phyloP scores from a whole-genome alignment of 1,139 yeast species.

The Taiozyma onychis region DNA sequence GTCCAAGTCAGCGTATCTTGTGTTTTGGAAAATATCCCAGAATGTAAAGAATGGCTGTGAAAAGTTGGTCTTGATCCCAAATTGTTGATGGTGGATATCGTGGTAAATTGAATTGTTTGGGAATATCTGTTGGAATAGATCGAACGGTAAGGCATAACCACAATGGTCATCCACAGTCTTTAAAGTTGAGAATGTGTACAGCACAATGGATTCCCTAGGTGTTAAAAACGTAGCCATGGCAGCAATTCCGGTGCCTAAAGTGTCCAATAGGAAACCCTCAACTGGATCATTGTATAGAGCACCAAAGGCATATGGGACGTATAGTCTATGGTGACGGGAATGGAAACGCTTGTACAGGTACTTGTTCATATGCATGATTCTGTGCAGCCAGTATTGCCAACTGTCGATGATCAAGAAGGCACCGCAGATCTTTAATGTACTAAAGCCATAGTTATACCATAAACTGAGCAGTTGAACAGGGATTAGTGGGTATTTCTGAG shows the following conservation, averaged over 20 bases:
- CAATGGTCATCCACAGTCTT: slow-evolving; percentile 98
- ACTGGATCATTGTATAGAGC: slow-evolving; percentile 91
- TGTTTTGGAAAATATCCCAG: slow-evolving; percentile 75
- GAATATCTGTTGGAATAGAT: slow-evolving; percentile 80
- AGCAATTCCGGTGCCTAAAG: slow-evolving; percentile 88
- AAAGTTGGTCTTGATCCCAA: slow-evolving; percentile 90
- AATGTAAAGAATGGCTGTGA: slow-evolving; percentile 96
- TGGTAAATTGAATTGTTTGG: slow-evolving; percentile 96
- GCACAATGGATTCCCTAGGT: slow-evolving; percentile 68
- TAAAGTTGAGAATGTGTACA: slow-evolving; percentile 84
- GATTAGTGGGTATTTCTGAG: slow-evolving; percentile 36
- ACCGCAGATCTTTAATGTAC: slow-evolving; percentile 45
- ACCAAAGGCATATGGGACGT: slow-evolving; percentile 96
- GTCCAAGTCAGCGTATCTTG: slow-evolving; percentile 66
- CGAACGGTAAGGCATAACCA: slow-evolving; percentile 89
- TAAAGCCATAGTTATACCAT: slow-evolving; percentile 54
- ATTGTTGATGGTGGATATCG: slow-evolving; percentile 94
- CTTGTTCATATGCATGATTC: slow-evolving; percentile 81
- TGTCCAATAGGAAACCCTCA: slow-evolving; percentile 89
- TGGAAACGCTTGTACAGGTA: slow-evolving; percentile 75
- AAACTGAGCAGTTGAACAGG: slow-evolving; percentile 43
- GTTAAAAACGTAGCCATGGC: slow-evolving; percentile 55
- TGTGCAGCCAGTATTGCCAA: slow-evolving; percentile 92
- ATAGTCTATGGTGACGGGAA: slow-evolving; percentile 88
- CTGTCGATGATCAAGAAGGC: slow-evolving; percentile 81